Evolutionary conservation across 2,329 filamentous ascomycete species (phyloP), one percentile per base, ranked within the genome.

Genomic region (Claviceps sp.): DNA sequence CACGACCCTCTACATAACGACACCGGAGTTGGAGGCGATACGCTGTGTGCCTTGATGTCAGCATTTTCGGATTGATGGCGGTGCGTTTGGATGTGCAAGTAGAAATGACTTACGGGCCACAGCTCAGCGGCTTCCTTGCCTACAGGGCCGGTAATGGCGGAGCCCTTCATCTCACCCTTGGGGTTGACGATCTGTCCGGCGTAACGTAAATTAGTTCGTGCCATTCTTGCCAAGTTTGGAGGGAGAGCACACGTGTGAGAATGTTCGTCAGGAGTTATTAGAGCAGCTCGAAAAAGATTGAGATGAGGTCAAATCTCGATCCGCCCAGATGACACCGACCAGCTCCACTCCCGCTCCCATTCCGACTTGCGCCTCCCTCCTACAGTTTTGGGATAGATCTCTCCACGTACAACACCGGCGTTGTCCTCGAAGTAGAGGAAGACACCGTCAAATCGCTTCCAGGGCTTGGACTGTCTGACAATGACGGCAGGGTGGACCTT

Each of bases 131-230:
- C 93, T 80, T 98, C 93, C 86, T 98, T 98, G 75, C 91, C 93
- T 70, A 98, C 91, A 66, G 93, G 93, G 65, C 93, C 93, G 66
- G 93, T 98, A 73, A 98, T 98, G 73, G 93, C 93, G 61, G 89
- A 96, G 71, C 93, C 93, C 86, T 98, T 98, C 93, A 98, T 98
- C 80, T 98, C 93, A 78, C 93, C 93, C 87, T 98, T 98, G 76
- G 91, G 89, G 82, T 98, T 98, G 81, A 98, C 93, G 69, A 98
- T 98, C 87, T 93, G 68, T 36, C 87, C 93, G 68, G 4, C 14
- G 23, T 14, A 4, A 8, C 14, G 23, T 14, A 4, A 8, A 36
- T 54, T 49, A 54, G 50, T 45, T 50, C 13, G 29, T 5, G 11
- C 26, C 23, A 16, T 17, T 43, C 4, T 26, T 22, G 22, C 14